Evolutionary conservation across 176 grass and related monocot species (phyloP), one percentile per base, ranked within the genome.

Genomic region (Bothriochloa decipiens): DNA sequence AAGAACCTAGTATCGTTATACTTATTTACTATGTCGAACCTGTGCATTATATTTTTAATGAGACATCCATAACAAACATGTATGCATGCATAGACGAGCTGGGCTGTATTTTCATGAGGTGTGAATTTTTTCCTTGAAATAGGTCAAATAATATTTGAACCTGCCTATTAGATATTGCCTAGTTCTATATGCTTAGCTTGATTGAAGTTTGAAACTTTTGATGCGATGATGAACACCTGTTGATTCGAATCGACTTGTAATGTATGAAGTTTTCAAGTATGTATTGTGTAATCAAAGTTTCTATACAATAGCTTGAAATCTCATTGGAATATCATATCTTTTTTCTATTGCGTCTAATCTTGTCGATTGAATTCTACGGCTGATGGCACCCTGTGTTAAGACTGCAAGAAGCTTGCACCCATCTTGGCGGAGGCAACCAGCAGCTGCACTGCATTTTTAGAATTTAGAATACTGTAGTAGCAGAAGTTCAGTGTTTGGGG

Each of bases 341-440:
- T 36, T 61, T 40, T 18, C 5, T 64, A 14, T 82, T 90, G 81
- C 57, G 85, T 97, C 69, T 69, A 7, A 20, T 53, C 16, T 53
- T 53, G 0, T 20, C 95, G 46, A 81, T 98, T 22, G 95, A 95
- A 22, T 95, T 98, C 76, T 98, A 98, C 82, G 92, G 92, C 15
- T 91, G 4, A 35, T 35, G n/a, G n/a, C n/a, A n/a, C 92, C 40
- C 90, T 92, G 95, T 95, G 92, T 29, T 87, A 87, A 72, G 91
- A 98, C 82, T 98, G 91, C 80, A 95, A 98, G 89, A 95, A 95
- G 75, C 18, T 97, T 42, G 92, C 84, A 11, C 87, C 91, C 23
- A 93, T 95, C 72, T 76, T 97, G 39, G 90, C 93, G 8, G 92
- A 94, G 91, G 90, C 11, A 11, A 2, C 42, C 89, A 69, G 92